Evolutionary conservation across 2,329 filamentous ascomycete species (phyloP).

Genomic region (Penicillium oxalicum): DNA sequence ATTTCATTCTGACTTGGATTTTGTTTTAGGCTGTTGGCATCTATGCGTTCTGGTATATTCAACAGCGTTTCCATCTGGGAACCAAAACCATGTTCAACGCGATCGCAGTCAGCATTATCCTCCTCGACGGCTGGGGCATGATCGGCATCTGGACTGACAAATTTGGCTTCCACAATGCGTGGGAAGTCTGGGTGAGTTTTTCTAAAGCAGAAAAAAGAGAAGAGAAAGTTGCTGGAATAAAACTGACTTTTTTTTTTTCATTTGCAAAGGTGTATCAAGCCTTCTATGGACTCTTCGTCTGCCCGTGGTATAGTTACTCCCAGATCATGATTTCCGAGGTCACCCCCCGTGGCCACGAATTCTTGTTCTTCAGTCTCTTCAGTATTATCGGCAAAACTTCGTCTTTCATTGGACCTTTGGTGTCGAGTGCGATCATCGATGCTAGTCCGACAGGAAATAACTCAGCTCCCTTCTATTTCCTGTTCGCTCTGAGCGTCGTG

Average conservation of each 20-base stretch:
- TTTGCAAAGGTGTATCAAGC: constrained; percentile 36
- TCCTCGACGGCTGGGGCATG: constrained; percentile 56
- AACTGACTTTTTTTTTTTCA: background rate
- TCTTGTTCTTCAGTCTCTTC: constrained; percentile 65
- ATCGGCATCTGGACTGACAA: constrained; percentile 52
- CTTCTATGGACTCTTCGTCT: constrained; percentile 62
- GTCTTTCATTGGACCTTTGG: constrained; percentile 62
- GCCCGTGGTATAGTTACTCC: constrained; percentile 65
- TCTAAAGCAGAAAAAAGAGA: too few species aligned
- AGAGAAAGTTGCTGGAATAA: too few species aligned
- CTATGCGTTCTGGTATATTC: constrained; percentile 55
- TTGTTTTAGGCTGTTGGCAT: constrained; percentile 47
- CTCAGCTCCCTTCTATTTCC: constrained; percentile 60
- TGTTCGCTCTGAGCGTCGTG: constrained; percentile 53
- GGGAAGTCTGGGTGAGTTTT: constrained; percentile 46
- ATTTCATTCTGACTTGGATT: background rate
- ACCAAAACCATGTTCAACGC: constrained; percentile 66
- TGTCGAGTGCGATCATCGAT: constrained; percentile 65
- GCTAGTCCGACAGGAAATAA: constrained; percentile 50
- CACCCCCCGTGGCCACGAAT: constrained; percentile 62
- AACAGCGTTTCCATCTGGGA: constrained; percentile 53
- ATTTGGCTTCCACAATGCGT: constrained; percentile 50
- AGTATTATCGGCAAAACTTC: constrained; percentile 64
- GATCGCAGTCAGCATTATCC: constrained; percentile 55
- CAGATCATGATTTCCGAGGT: constrained; percentile 68